Percentiles rank a stretch among this genome's conserved stretches.
Conservation (phyloP, 768 basidiomycete species). For the Kwoniella dendrophila region DNA sequence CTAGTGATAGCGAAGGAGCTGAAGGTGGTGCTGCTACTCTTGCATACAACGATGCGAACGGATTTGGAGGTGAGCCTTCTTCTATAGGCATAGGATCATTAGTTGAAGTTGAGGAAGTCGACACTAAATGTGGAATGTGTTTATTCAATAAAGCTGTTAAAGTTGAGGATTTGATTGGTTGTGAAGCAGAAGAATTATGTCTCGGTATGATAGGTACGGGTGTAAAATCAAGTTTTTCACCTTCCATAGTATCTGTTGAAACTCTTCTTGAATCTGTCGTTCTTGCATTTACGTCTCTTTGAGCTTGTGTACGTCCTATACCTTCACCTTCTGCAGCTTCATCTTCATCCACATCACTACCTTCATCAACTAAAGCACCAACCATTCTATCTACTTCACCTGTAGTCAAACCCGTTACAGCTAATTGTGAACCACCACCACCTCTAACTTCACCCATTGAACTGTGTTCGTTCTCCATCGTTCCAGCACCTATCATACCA, state of each 20-base stretch:
- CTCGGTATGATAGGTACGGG: constrained; percentile 22
- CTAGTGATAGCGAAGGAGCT: constrained; percentile 66
- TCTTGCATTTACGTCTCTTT: constrained; percentile 3
- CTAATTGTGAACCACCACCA: constrained; percentile 29
- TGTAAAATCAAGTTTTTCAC: constrained; percentile 25
- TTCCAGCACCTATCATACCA: background rate
- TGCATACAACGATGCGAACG: constrained; percentile 84
- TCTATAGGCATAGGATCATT: constrained; percentile 38
- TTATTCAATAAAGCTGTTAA: constrained; percentile 75
- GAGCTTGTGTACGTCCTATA: constrained; percentile 1
- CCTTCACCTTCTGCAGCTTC: constrained; percentile 31
- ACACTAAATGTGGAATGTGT: constrained; percentile 55
- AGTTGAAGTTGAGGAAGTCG: constrained; percentile 53
- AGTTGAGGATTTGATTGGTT: constrained; percentile 60
- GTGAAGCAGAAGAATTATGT: background rate
- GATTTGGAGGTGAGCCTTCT: constrained; percentile 62
- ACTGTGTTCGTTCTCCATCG: constrained; percentile 19
- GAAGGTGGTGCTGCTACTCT: constrained; percentile 77
- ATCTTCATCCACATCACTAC: constrained; percentile 49
- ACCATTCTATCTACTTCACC: constrained; percentile 22
- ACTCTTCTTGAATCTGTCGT: constrained; percentile 14
- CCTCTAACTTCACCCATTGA: constrained; percentile 22
- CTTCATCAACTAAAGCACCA: constrained; percentile 44
- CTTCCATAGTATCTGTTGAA: constrained; percentile 11
- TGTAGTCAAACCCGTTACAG: constrained; percentile 16